Percentiles rank a stretch among this genome's conserved stretches.
Evolutionary conservation across 202 grass and related monocot genomes (phyloP).

Genomic region (Panicum virgatum): DNA sequence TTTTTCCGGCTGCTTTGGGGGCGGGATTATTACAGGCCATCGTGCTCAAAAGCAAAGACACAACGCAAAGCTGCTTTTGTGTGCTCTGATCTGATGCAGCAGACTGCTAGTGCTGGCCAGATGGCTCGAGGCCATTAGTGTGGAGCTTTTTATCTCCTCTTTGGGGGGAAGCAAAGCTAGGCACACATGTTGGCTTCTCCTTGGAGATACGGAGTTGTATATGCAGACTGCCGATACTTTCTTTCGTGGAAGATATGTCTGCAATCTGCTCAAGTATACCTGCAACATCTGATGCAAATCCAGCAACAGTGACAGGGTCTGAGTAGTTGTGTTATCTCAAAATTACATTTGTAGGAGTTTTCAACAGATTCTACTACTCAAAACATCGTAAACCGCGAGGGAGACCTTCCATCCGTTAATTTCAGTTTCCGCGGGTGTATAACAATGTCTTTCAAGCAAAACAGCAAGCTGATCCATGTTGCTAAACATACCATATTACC

Average conservation of each 20-base stretch:
- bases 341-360: too few species aligned
- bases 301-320: neutral
- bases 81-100: constrained; percentile 8
- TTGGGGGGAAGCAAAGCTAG: constrained; percentile 26
- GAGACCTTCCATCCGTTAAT: neutral
- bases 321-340: neutral
- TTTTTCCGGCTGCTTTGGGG: neutral
- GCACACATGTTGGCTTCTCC: neutral
- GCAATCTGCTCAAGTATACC: neutral
- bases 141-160: constrained; percentile 14
- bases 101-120: constrained; percentile 31
- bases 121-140: neutral
- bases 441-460: neutral
- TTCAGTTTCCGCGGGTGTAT: neutral
- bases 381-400: too few species aligned
- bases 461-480: neutral
- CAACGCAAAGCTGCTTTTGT: neutral
- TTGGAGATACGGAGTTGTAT: neutral
- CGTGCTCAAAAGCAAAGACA: constrained; percentile 34
- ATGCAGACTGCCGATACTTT: neutral
- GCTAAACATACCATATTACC: too few species aligned
- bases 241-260: neutral
- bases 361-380: too few species aligned
- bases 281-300: neutral
- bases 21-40: neutral